These are phyloP conservation scores for Eucalyptus cloeziana DNA, from an alignment of 345 rosid species.

Conservation along the genomic window DNA sequence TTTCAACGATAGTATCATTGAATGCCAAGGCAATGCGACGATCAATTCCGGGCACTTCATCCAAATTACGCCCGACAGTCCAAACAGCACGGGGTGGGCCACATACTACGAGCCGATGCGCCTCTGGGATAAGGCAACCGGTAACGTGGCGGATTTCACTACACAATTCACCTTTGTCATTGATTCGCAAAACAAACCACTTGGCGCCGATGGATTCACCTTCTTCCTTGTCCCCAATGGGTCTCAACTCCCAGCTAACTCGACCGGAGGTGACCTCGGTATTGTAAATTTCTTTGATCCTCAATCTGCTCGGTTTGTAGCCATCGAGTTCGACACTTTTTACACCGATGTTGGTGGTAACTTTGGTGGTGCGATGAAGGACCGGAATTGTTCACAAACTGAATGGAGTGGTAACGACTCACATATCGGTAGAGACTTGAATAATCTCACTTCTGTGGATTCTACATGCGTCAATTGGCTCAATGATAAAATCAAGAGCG, in stretches of 20 bases:
- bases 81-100: background rate
- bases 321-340: background rate
- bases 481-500: too few species aligned
- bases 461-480: too few species aligned
- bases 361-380: too few species aligned
- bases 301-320: background rate
- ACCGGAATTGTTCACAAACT: too few species aligned
- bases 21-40: background rate
- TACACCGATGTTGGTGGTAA: too few species aligned
- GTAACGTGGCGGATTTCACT: background rate
- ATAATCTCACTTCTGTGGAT: too few species aligned
- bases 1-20: background rate
- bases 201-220: background rate
- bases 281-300: too few species aligned
- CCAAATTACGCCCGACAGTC: background rate
- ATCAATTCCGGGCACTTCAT: background rate
- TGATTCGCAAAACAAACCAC: rapidly evolving
- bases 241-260: background rate
- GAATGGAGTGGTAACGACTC: too few species aligned
- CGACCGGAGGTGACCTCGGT: rapidly evolving
- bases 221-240: background rate
- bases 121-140: background rate
- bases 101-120: background rate
- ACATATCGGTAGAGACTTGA: too few species aligned
- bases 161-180: background rate